Conservation (phyloP, 2,329 filamentous ascomycete species). For the Plenodomus biglobosus region DNA sequence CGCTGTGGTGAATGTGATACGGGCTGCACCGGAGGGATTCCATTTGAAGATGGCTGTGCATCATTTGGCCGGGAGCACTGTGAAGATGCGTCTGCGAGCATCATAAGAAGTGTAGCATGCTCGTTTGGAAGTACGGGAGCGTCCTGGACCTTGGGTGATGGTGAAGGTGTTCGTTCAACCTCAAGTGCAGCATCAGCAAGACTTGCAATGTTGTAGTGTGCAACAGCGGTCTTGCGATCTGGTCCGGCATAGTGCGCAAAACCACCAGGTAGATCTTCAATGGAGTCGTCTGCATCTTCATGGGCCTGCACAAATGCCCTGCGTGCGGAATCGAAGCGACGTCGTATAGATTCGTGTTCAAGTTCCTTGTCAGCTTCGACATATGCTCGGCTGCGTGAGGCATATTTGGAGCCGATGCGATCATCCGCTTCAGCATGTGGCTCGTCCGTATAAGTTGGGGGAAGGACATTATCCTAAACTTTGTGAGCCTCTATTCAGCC, state of each 20-base stretch:
- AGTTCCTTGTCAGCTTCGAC: conserved; percentile 44
- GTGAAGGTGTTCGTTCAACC: conserved; percentile 37
- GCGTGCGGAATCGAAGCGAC: conserved; percentile 24
- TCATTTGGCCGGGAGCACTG: conserved; percentile 18
- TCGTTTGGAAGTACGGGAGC: conserved; percentile 43
- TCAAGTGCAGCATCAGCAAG: conserved; percentile 39
- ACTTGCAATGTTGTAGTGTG: conserved; percentile 41
- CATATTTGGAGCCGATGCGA: conserved; percentile 39
- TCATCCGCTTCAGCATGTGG: conserved; percentile 25
- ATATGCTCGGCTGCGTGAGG: conserved; percentile 47
- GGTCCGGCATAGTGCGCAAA: conserved; percentile 49
- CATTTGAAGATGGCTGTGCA: conserved; percentile 3
- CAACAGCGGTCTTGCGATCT: conserved; percentile 45
- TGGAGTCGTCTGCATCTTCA: conserved; percentile 38
- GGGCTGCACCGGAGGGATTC: conserved; percentile 7
- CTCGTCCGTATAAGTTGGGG: conserved; percentile 36
- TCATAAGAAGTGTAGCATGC: conserved; percentile 45
- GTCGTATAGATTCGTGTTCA: conserved; percentile 31
- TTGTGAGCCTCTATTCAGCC: neutral
- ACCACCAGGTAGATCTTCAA: conserved; percentile 28
- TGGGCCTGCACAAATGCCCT: conserved; percentile 30
- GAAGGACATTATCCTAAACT: conserved; percentile 32
- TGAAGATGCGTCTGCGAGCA: conserved; percentile 41
- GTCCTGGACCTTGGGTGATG: conserved; percentile 15
- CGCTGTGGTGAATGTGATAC: conserved; percentile 8